Base-by-base conservation (phyloP, 2,329 filamentous ascomycete genomes). In the Fusarium longipes region DNA sequence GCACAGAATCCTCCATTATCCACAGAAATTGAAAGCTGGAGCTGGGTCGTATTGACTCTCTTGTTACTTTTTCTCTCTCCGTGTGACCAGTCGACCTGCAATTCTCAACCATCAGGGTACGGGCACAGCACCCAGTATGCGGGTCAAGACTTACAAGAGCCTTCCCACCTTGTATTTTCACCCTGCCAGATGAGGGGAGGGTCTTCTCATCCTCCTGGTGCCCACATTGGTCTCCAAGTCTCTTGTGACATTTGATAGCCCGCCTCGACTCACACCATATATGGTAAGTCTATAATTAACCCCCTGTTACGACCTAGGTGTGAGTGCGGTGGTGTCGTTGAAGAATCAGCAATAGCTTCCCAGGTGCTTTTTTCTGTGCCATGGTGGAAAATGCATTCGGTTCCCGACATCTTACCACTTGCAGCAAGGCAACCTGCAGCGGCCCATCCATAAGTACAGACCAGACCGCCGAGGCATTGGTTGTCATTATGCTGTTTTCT, bases 301-400 rank as follows among this genome's bases (percentile, higher is more conserved):
- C 57, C 69, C 70, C 60, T 69, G 65, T 63, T 44, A 51, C 47
- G 63, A 42, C 24, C 38, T 27, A 35, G 63, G 52, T 59, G 53
- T 56, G 47, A 70, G 68, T 64, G 66, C 52, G 63, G 59, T 27
- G 22, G 15, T 38, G 38, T 15, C 20, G 24, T 42, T 30, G 18
- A 15, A 38, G 22, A 49, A 39, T 55, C 35, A 47, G 56, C 52
- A 57, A 60, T 57, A 32, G 47, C 35, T 44, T 35, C 56, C 45
- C 29, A 49, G 63, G 38, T 50, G 47, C 57, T 40, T 33, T 55
- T 40, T 40, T 47, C 59, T 65, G 57, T 52, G 40, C 30, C 48
- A 53, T 56, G 45, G 48, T 30, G 39, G 44, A 22, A 30, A 54
- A 49, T 36, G 33, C 30, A 45, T 33, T 51, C 43, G 25, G 32